phyloP scores from a whole-genome alignment of 371 early-diverging fungal species.

The Dinochytrium kinnereticum region DNA sequence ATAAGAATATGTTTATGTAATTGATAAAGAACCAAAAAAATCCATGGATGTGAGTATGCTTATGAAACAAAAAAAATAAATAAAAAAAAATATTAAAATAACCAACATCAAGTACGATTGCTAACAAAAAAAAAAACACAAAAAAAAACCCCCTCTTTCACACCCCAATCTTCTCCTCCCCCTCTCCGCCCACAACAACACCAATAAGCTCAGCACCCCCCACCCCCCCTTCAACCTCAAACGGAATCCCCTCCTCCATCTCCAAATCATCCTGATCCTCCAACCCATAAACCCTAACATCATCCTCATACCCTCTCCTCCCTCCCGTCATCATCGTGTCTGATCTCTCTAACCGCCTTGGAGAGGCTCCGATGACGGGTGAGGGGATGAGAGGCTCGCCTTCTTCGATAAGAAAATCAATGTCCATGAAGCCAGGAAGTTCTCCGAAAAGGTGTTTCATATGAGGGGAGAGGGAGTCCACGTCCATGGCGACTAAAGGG shows the following conservation, averaged over 20 bases:
- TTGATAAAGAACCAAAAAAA: too few species aligned
- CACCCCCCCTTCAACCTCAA: background rate
- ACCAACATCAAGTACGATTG: too few species aligned
- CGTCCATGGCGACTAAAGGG: constrained; percentile 8
- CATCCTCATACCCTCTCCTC: background rate
- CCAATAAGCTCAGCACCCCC: background rate
- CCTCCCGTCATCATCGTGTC: background rate
- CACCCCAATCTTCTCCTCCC: too few species aligned
- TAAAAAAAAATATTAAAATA: too few species aligned
- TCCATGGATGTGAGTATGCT: too few species aligned
- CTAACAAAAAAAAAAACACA: too few species aligned
- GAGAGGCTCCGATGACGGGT: background rate
- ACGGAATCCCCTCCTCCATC: background rate
- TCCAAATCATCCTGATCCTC: constrained; percentile 3
- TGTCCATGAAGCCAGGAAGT: constrained; percentile 2
- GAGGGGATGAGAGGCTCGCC: background rate
- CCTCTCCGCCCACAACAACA: background rate
- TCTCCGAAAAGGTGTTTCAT: constrained; percentile 20
- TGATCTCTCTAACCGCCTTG: background rate
- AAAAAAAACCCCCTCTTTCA: too few species aligned
- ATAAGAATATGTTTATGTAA: too few species aligned
- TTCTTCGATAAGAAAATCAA: background rate
- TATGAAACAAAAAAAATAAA: too few species aligned
- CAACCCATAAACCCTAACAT: background rate
- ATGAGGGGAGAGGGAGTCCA: constrained; percentile 5